Evolutionary conservation across 192 early-diverging fungal genomes (phyloP), one percentile per base, ranked within the genome.

Genomic region (Backusella sp.): DNA sequence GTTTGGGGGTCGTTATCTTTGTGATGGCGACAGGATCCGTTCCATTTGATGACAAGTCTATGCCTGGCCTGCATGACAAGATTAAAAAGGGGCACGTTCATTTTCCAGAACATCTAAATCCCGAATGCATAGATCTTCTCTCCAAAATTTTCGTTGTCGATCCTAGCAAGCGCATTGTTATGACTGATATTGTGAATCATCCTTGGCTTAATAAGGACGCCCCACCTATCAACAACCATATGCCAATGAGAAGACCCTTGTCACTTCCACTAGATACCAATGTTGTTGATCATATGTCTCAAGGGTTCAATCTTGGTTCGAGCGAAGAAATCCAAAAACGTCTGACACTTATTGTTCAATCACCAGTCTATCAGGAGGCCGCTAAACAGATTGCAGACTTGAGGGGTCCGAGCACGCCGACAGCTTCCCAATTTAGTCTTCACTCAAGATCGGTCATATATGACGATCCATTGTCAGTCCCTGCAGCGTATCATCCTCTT

Each of bases 41-140:
- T 28, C 94, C 94, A 0, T 96, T 96, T 79, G 94, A 96, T 70
- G 93, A 95, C 81, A 91, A 93, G 62, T 92, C 92, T 34, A 91
- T 94, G 85, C 92, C 93, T 69, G 93, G 92, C 74, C 86, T 96
- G 15, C 94, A 94, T 80, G 88, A 90, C 42, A 96, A 96, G 77
- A 96, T 96, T 73, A 93, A 93, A 77, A 85, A 86, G 32, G 95
- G 94, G 39, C 77, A 88, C 7, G 91, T 96, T 26, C 88, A 92
- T 68, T 94, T 92, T 77, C 95, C 95, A 1, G 70, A 73, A 52
- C 88, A 89, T 84, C 80, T 96, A 32, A 72, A 90, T 89, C 19
- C 84, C 68, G 83, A 85, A 53, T 83, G 87, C 68, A 80, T 82
- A 82, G 85, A 92, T 78, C 80, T 96, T 41, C 85, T 96, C 23